Conservation (phyloP, 2,329 filamentous ascomycete genomes). For the Colletotrichum falcatum region DNA sequence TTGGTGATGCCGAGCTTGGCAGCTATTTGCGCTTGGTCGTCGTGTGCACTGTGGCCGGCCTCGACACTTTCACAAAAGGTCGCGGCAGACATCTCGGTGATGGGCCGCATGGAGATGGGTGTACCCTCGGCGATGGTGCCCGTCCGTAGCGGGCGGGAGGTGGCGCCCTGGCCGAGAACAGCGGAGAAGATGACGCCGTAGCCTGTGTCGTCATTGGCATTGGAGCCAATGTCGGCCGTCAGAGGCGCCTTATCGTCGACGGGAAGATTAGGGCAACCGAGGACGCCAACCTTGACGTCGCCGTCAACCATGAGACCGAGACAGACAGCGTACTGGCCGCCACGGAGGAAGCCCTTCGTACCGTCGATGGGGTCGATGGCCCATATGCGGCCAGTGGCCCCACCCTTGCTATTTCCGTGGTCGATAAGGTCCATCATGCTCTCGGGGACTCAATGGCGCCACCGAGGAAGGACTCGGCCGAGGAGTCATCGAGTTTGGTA, state of each 20-base stretch:
- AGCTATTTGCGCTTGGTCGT: slow-evolving; percentile 87
- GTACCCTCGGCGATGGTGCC: slow-evolving; percentile 63
- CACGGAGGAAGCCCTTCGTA: slow-evolving; percentile 95
- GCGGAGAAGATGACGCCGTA: slow-evolving; percentile 92
- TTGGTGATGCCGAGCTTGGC: slow-evolving; percentile 86
- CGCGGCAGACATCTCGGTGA: slow-evolving; percentile 80
- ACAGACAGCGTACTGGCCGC: slow-evolving; percentile 97
- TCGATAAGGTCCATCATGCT: slow-evolving; percentile 77
- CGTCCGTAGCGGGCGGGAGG: slow-evolving; percentile 77
- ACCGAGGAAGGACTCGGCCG: slow-evolving; percentile 76
- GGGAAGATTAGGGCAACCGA: slow-evolving; percentile 95
- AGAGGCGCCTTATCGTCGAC: slow-evolving; percentile 82
- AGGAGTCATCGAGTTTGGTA: slow-evolving; percentile 74
- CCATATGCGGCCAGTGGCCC: slow-evolving; percentile 85
- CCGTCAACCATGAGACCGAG: slow-evolving; percentile 93
- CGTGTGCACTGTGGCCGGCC: slow-evolving; percentile 89
- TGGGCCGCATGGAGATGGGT: slow-evolving; percentile 81
- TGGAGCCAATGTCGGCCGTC: slow-evolving; percentile 77
- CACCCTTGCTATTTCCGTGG: slow-evolving; percentile 76
- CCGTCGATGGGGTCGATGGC: slow-evolving; percentile 97
- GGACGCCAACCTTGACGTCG: slow-evolving; percentile 91
- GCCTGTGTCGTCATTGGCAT: slow-evolving; percentile 79
- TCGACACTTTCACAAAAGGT: slow-evolving; percentile 98
- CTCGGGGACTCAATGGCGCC: slow-evolving; percentile 75
- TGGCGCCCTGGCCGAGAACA: slow-evolving; percentile 81